Evolutionary conservation across 441 rosid species (phyloP).

Genomic region (Melastoma candidum): DNA sequence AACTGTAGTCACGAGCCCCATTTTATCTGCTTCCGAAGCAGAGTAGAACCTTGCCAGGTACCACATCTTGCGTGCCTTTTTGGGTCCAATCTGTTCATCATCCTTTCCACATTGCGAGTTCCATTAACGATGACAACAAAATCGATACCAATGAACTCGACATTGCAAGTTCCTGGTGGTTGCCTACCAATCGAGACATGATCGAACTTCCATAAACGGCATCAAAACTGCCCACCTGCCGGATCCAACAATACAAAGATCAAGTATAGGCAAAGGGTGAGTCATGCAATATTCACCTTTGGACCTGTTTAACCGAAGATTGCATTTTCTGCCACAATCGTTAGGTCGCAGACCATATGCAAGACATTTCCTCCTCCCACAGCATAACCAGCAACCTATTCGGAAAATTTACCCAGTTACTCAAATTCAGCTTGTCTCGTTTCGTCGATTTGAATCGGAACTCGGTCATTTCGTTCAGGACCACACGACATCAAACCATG

Average conservation of each 20-base stretch:
- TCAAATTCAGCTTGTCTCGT: not conserved
- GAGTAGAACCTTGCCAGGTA: conserved; percentile 77
- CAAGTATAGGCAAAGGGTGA: not conserved
- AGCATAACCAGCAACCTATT: conserved; percentile 95
- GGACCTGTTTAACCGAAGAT: conserved; percentile 95
- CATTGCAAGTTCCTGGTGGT: not conserved
- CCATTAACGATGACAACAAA: not conserved
- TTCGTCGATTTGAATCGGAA: no score
- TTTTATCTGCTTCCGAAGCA: conserved; percentile 81
- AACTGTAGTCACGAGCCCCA: conserved; percentile 84
- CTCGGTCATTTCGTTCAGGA: no score
- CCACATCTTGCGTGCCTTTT: conserved; percentile 96
- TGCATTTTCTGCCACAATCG: conserved; percentile 91
- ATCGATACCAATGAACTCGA: not conserved
- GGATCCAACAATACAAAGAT: not conserved
- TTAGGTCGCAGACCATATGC: conserved; percentile 94
- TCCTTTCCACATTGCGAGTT: conserved; percentile 6
- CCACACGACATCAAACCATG: conserved; percentile 36
- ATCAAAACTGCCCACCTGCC: conserved; percentile 94
- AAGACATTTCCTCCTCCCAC: conserved; percentile 87
- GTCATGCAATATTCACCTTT: conserved; percentile 34
- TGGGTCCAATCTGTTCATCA: conserved; percentile 62
- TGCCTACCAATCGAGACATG: conserved; percentile 87
- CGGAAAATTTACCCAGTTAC: not conserved
- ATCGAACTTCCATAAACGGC: conserved; percentile 95